Base-by-base conservation (phyloP, 192 early-diverging fungal genomes). In the Gamsiella multidivaricata region DNA sequence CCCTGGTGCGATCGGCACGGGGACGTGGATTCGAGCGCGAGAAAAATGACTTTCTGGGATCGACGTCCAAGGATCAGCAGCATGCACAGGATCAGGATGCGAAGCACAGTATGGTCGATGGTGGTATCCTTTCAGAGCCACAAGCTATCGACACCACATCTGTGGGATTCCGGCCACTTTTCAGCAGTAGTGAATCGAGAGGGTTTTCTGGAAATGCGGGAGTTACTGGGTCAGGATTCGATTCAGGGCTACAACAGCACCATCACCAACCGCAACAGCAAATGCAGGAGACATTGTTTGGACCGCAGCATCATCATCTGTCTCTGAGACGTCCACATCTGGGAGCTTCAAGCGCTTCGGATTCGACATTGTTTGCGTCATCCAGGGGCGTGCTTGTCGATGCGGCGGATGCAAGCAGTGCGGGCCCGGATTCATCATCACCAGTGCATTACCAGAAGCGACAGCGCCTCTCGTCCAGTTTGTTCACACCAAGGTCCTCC, bases 111-210 rank as follows among this genome's bases (percentile, higher is more conserved):
- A 23, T 25, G 34, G 54, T 33, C 10, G 61, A 54, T 11, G 31
- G 61, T 33, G 55, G 32, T 3, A 59, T 58, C 31, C 28, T 33
- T 18, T 2, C 51, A 39, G 63, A 74, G 17, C 42, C 31, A 26
- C 26, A 39, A 26, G 3, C 54, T 18, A 28, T 29, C 18, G 64
- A 66, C 8, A 36, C 51, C 0, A 29, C 17, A 18, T 66, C 63
- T 5, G 64, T 73, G n/a, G 70, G 70, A 20, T 73, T 73, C 62
- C 53, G 61, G 1, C 70, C 70, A 15, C 33, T 73, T 26, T 73
- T 73, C 59, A 62, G 70, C 10, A 45, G 51, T 14, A 52, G 42
- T 8, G 70, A 73, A 28, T 64, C 61, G 4, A 36, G 64, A 14
- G 71, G 71, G 4, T 22, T 75, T 12, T 8, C 3, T 34, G 37